Base-by-base conservation (phyloP, 805 yeast species). In the Lachancea sp. region DNA sequence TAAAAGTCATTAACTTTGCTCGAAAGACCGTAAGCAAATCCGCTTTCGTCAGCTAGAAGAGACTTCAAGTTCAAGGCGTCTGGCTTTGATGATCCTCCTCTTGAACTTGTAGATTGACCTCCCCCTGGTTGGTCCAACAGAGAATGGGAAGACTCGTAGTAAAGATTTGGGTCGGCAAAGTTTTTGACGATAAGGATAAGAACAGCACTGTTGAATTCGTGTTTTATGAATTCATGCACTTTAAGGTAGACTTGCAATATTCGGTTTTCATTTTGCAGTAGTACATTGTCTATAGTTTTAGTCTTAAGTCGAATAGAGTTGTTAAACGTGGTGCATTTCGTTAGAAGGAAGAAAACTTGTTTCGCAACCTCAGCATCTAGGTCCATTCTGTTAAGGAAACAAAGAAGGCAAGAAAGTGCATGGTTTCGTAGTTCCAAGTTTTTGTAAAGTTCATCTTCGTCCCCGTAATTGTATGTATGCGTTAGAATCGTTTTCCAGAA, bases 401-500 rank as follows among this genome's bases (percentile, higher is more conserved):
- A 68, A 19, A 74, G 50, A 13, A 83, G 54, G 34, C 84, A 78
- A 1, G 78, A 69, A 34, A 83, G 57, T 0, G 86, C 74, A 45
- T 75, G 74, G 45, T 75, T 69, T 45, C 82, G 70, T 5, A 78
- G 69, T 47, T 77, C 79, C 37, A 67, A 59, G 40, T 60, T 69
- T 57, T 67, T 63, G 13, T 59, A 55, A 2, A 70, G 53, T 13
- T 58, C 67, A 17, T 61, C 62, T 19, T 58, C 62, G 21, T 54
- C 55, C 3, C 60, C 52, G 12, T 71, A 64, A 11, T 71, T 68
- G 40, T 72, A 69, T 2, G 74, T 65, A 34, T 74, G 75, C 1
- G 76, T 71, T 28, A 78, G 51, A 6, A 80, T 64, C 31, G 73
- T 70, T 45, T 78, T 78, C 89, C 89, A 83, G 42, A 82, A 65